Conservation (phyloP, 345 rosid genomes). For the Linum trigynum region DNA sequence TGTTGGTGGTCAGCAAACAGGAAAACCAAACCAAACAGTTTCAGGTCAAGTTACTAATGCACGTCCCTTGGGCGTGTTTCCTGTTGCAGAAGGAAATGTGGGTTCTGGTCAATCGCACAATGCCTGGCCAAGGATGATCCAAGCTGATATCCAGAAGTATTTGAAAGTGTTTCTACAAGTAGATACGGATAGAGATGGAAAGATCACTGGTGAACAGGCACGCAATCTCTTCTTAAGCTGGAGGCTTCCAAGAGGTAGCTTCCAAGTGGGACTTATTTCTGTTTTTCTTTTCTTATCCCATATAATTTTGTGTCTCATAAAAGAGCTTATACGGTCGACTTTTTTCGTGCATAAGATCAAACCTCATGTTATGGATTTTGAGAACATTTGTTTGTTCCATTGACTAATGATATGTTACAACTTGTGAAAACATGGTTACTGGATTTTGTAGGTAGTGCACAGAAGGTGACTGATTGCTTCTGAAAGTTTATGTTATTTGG, state of each 20-base stretch:
- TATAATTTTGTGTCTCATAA: background rate
- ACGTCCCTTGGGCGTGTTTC: slow-evolving; percentile 35
- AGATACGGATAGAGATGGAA: slow-evolving; percentile 94
- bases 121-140: slow-evolving; percentile 87
- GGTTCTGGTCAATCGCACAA: slow-evolving; percentile 44
- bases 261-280: background rate
- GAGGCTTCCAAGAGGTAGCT: slow-evolving; percentile 91
- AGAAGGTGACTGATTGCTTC: background rate
- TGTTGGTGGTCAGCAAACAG: slow-evolving; percentile 30
- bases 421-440: background rate
- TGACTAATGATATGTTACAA: background rate
- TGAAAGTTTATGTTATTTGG: slow-evolving; percentile 10
- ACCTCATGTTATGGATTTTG: background rate
- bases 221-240: slow-evolving; percentile 89
- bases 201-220: slow-evolving; percentile 81
- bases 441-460: background rate
- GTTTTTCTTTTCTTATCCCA: background rate
- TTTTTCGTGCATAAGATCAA: background rate
- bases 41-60: slow-evolving; percentile 17
- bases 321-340: background rate
- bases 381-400: background rate
- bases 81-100: slow-evolving; percentile 42
- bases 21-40: slow-evolving; percentile 10
- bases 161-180: slow-evolving; percentile 86
- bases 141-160: slow-evolving; percentile 72